Evolutionary conservation across 345 rosid species (phyloP).

Genomic region (Arabis hirsuta): DNA sequence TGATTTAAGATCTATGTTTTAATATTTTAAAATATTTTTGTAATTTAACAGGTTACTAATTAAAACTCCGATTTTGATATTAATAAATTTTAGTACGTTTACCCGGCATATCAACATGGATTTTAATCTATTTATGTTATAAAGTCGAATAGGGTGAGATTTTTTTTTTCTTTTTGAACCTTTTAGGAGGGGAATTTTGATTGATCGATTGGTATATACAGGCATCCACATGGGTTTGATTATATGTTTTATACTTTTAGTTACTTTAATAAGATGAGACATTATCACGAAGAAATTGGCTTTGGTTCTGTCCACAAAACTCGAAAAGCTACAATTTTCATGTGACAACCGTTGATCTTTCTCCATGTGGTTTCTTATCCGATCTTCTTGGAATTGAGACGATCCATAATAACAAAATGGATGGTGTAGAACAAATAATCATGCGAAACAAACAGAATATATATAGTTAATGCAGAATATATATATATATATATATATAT

Average conservation of each 20-base stretch:
- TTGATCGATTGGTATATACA: slow-evolving; percentile 18
- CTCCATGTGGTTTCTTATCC: slow-evolving; percentile 46
- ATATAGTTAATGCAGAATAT: background rate
- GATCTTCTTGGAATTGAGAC: slow-evolving; percentile 15
- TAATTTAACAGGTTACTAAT: too few relatives aligned
- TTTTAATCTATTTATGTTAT: too few relatives aligned
- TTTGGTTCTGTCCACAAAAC: slow-evolving; percentile 41
- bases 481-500: too few relatives aligned
- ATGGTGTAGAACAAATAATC: background rate
- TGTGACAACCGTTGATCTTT: slow-evolving; percentile 34
- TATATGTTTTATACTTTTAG: background rate
- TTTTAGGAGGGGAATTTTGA: too few relatives aligned
- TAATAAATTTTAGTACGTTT: too few relatives aligned
- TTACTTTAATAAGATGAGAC: slow-evolving; percentile 24
- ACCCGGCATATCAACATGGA: too few relatives aligned
- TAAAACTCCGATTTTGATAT: too few relatives aligned
- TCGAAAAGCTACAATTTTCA: slow-evolving; percentile 30
- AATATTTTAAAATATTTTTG: too few relatives aligned
- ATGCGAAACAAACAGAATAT: background rate
- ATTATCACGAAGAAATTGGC: slow-evolving; percentile 33
- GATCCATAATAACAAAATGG: slow-evolving; percentile 14
- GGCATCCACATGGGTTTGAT: slow-evolving; percentile 32
- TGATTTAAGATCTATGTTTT: too few relatives aligned
- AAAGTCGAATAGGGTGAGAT: slow-evolving; percentile 12
- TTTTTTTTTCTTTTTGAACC: too few relatives aligned